Evolutionary conservation across 306 rosid species (phyloP).

Genomic region (Fragaria vesca): DNA sequence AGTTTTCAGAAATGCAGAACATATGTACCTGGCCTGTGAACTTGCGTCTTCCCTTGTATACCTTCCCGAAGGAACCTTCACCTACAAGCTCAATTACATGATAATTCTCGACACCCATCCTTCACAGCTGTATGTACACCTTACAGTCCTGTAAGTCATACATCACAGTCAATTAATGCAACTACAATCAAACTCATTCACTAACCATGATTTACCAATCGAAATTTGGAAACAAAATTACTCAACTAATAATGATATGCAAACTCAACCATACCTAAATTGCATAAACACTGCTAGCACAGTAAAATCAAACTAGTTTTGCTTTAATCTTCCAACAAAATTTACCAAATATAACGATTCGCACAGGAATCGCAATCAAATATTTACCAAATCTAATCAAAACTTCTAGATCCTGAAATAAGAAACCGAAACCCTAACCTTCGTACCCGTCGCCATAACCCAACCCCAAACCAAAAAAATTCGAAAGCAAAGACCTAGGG

Average conservation of each 20-base stretch:
- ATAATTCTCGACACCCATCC: slow-evolving; percentile 89
- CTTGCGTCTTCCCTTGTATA: slow-evolving; percentile 89
- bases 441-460: not conserved
- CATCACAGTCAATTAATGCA: not conserved
- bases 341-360: not conserved
- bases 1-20: not conserved
- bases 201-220: not conserved
- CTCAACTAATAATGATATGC: not conserved
- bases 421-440: not conserved
- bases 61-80: slow-evolving; percentile 99
- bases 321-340: not conserved
- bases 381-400: not conserved
- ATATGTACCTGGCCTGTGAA: slow-evolving; percentile 69
- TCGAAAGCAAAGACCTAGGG: not conserved
- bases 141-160: slow-evolving; percentile 9
- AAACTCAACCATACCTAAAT: not conserved
- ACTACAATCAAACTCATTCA: not conserved
- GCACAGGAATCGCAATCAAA: not conserved
- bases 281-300: not conserved
- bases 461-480: not conserved
- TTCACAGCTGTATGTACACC: not conserved
- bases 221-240: slow-evolving; percentile 1
- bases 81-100: slow-evolving; percentile 97
- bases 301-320: not conserved
- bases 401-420: not conserved